A percentile compares a stretch with the other conserved stretches of the same genome.
Conservation (phyloP, 805 yeast genomes). For the Kregervanrija pseudodelftensis region DNA sequence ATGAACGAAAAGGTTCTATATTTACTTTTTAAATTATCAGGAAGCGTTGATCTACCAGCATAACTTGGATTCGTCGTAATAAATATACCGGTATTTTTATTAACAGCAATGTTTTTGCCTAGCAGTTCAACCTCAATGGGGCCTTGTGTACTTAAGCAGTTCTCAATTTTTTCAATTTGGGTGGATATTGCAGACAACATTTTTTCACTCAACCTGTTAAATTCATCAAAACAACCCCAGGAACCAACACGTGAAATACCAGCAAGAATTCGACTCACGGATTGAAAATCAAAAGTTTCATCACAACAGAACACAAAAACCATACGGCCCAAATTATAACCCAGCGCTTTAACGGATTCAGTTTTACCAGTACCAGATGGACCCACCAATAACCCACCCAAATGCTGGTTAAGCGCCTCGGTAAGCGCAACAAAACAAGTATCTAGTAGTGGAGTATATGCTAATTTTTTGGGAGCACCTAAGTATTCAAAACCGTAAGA, state of each 20-base stretch:
- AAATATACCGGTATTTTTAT: constrained; percentile 60
- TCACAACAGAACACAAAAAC: constrained; percentile 90
- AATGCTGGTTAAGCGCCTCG: constrained; percentile 61
- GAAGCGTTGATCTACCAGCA: constrained; percentile 73
- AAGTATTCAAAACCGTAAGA: constrained; percentile 76
- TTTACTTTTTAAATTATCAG: constrained; percentile 76
- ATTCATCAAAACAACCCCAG: constrained; percentile 97
- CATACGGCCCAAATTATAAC: constrained; percentile 68
- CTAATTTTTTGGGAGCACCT: constrained; percentile 68
- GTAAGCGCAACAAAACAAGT: constrained; percentile 61
- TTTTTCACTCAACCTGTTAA: constrained; percentile 66
- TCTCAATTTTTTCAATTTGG: constrained; percentile 65
- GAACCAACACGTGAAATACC: constrained; percentile 82
- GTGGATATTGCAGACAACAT: constrained; percentile 82
- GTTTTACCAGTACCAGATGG: constrained; percentile 99
- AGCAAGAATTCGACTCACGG: constrained; percentile 67
- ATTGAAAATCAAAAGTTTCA: constrained; percentile 73
- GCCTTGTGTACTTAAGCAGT: constrained; percentile 30
- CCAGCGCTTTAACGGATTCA: constrained; percentile 80
- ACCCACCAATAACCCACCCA: constrained; percentile 91
- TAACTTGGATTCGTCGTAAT: constrained; percentile 90
- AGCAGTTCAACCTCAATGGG: constrained; percentile 32
- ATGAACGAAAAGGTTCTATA: constrained; percentile 73
- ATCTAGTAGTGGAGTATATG: constrained; percentile 67
- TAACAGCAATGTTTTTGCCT: constrained; percentile 33